Evolutionary conservation across 352 stramenopile species (phyloP).

Genomic region (Globisporangium carolinianum): DNA sequence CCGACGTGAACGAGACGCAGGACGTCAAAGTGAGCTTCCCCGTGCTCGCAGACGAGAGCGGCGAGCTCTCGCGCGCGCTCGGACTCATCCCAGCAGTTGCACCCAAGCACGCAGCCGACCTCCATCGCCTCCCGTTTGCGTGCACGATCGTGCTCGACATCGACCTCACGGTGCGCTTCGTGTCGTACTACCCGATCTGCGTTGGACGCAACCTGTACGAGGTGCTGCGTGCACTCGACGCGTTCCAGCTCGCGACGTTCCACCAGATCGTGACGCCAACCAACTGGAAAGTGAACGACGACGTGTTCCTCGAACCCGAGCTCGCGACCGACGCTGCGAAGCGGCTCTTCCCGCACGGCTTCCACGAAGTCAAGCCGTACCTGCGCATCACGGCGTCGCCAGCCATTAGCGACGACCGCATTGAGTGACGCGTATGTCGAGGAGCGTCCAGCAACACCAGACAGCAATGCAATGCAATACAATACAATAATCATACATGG

Average conservation of each 20-base stretch:
- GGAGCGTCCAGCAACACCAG: neutral
- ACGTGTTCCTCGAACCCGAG: constrained; percentile 78
- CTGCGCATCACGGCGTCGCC: constrained; percentile 67
- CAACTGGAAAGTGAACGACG: constrained; percentile 85
- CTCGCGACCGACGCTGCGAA: constrained; percentile 57
- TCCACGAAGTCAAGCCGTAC: constrained; percentile 81
- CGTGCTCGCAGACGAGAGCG: constrained; percentile 55
- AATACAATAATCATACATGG: neutral
- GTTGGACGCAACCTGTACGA: constrained; percentile 82
- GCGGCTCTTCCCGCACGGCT: constrained; percentile 71
- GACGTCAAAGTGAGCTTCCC: constrained; percentile 72
- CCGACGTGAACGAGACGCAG: constrained; percentile 77
- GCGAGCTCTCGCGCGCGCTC: constrained; percentile 53
- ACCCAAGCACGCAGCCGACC: constrained; percentile 40
- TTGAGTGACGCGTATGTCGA: constrained; percentile 16
- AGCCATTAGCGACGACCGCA: constrained; percentile 37
- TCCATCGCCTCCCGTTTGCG: constrained; percentile 50
- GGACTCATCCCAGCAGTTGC: constrained; percentile 38
- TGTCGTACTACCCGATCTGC: constrained; percentile 56
- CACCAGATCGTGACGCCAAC: constrained; percentile 72
- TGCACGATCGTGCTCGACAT: constrained; percentile 69
- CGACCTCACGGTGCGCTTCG: constrained; percentile 57
- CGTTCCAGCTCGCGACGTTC: constrained; percentile 63
- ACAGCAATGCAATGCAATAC: no score
- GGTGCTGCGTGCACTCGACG: constrained; percentile 60